Base-by-base conservation (phyloP, 306 rosid genomes). In the Quercus ilex region DNA sequence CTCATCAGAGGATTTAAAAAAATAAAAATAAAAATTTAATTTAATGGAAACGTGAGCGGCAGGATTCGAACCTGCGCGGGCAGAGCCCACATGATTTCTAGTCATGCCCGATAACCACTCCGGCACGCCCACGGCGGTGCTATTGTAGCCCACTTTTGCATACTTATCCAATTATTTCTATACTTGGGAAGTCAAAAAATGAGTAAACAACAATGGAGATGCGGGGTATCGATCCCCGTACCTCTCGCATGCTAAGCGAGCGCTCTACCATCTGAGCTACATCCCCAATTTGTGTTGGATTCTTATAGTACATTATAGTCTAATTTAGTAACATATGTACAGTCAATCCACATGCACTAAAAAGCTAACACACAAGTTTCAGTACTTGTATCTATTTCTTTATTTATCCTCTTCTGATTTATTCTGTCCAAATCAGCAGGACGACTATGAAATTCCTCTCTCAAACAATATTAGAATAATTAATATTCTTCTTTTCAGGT, bases 181-280 rank as follows among this genome's bases (percentile, higher is more conserved):
- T 46, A 2, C 4, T 46, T 2, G 14, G 12, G 17, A 13, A 2
- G 53, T 49, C 1, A 0, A 12, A 12, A 49, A 49, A 49, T 12
- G 0, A 12, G 15, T 3, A 49, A 10, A 49, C 17, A 3, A 10
- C n/a, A 35, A 0, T 90, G 97, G 91, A 92, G 94, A 92, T 83
- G 98, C 92, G 86, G 97, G 96, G 96, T 84, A 92, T 90, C 92
- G 92, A 92, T 92, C 94, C 96, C 93, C 86, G 88, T 86, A 79
- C 94, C 94, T 94, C 92, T 92, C 91, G 93, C 97, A 92, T 92
- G 96, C 94, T 88, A 94, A 92, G 94, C 97, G 88, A 92, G 94
- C 93, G 90, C 98, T 92, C 96, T 92, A 94, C 98, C 96, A 94
- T 89, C 94, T 92, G 94, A 92, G 94, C 97, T 94, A 92, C 94